Conservation (phyloP, 805 yeast genomes). For the Sugiyamaella floridensis region DNA sequence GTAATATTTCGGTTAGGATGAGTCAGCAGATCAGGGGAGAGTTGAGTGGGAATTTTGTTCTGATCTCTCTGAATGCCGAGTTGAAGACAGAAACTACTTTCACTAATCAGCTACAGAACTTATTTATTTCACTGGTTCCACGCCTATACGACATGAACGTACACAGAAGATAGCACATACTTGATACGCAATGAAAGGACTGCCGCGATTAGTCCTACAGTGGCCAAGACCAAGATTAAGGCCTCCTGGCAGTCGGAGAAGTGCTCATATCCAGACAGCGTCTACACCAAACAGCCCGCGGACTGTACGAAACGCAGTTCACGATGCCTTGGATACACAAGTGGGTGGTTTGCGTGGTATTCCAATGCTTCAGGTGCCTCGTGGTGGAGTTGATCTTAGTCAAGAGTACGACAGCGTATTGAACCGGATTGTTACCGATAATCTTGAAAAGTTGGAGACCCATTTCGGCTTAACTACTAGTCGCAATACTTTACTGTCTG, state of each 20-base stretch:
- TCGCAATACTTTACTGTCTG: not conserved
- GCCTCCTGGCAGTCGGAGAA: not conserved
- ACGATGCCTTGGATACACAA: too few species aligned
- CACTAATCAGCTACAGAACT: not conserved
- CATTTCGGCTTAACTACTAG: not conserved
- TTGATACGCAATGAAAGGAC: not conserved
- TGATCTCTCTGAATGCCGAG: not conserved
- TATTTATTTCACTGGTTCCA: too few species aligned
- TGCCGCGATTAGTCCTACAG: not conserved
- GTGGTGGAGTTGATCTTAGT: slow-evolving; percentile 4
- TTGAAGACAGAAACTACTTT: not conserved
- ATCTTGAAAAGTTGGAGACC: not conserved
- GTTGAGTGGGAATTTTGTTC: not conserved
- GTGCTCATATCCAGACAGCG: not conserved
- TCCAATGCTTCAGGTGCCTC: too few species aligned
- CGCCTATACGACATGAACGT: not conserved
- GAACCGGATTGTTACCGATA: slow-evolving; percentile 7
- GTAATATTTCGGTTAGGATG: too few species aligned
- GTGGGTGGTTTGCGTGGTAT: too few species aligned
- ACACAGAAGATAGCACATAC: not conserved
- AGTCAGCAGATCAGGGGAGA: too few species aligned
- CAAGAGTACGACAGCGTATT: slow-evolving; percentile 16
- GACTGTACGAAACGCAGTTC: too few species aligned
- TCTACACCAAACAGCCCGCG: too few species aligned
- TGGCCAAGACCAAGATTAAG: not conserved